Evolutionary conservation across 1,139 yeast genomes (phyloP).

Genomic region (Kurtzmaniella quercitrusa): DNA sequence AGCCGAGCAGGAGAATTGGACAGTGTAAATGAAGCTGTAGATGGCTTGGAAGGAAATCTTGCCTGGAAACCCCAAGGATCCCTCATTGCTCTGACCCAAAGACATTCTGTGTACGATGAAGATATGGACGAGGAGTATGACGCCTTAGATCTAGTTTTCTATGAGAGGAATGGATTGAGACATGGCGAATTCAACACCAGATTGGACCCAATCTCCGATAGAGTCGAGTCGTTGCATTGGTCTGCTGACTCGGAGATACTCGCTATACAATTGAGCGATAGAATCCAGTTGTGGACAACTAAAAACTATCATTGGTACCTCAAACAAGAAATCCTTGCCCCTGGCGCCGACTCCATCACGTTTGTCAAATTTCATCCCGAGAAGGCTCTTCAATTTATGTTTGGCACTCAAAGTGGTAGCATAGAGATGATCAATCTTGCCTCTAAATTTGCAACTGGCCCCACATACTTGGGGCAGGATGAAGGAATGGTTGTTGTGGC

Average conservation of each 20-base stretch:
- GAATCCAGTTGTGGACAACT: slow-evolving; percentile 82
- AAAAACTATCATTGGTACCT: slow-evolving; percentile 95
- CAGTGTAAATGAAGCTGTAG: slow-evolving; percentile 88
- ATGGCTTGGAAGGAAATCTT: slow-evolving; percentile 66
- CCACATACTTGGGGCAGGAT: slow-evolving; percentile 64
- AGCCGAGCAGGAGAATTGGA: slow-evolving; percentile 73
- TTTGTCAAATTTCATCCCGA: slow-evolving; percentile 86
- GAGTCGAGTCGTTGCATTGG: slow-evolving; percentile 65
- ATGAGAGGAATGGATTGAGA: slow-evolving; percentile 89
- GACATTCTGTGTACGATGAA: slow-evolving; percentile 36
- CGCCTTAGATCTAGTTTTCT: slow-evolving; percentile 59
- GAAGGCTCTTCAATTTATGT: slow-evolving; percentile 69
- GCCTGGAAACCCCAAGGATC: slow-evolving; percentile 94
- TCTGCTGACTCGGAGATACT: slow-evolving; percentile 77
- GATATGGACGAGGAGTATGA: slow-evolving; percentile 38
- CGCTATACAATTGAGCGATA: slow-evolving; percentile 57
- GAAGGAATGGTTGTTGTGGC: slow-evolving; percentile 75
- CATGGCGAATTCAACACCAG: slow-evolving; percentile 82
- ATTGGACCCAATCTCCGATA: slow-evolving; percentile 43
- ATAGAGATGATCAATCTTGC: slow-evolving; percentile 70
- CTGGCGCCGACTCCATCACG: slow-evolving; percentile 28
- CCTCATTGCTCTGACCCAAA: slow-evolving; percentile 76
- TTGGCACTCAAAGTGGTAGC: slow-evolving; percentile 45
- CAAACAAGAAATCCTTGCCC: slow-evolving; percentile 64
- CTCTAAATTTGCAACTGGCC: slow-evolving; percentile 62